A percentile compares a stretch with the other conserved stretches of the same genome.
Evolutionary conservation across 2,329 filamentous ascomycete species (phyloP).

Genomic region (Apiospora koreana): DNA sequence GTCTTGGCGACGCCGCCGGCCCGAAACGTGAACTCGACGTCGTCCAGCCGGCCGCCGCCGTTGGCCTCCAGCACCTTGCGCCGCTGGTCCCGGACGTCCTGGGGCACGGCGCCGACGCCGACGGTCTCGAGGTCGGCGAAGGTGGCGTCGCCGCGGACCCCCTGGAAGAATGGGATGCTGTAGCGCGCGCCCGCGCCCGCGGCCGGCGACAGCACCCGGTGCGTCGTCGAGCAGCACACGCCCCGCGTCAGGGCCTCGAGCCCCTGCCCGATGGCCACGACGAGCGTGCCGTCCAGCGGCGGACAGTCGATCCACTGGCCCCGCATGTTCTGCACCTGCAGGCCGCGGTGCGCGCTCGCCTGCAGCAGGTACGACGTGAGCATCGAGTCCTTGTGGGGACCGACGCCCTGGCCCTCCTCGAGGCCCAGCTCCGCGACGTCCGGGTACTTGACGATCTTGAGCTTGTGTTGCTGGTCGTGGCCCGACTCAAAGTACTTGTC

Average conservation of each 20-base stretch:
- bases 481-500: conserved; percentile 72
- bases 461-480: conserved; percentile 71
- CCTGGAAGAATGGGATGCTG: conserved; percentile 87
- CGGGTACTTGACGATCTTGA: conserved; percentile 88
- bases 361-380: conserved; percentile 80
- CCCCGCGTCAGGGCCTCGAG: conserved; percentile 83
- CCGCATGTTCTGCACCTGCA: conserved; percentile 80
- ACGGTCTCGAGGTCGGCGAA: conserved; percentile 74
- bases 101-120: conserved; percentile 60
- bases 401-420: conserved; percentile 58
- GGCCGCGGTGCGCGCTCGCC: conserved; percentile 70
- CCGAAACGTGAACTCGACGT: conserved; percentile 86
- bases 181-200: conserved; percentile 72
- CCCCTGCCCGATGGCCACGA: conserved; percentile 86
- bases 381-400: conserved; percentile 86
- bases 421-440: conserved; percentile 63
- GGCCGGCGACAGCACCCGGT: conserved; percentile 75
- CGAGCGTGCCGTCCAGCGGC: conserved; percentile 74
- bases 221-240: conserved; percentile 80
- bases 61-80: conserved; percentile 57
- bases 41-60: conserved; percentile 61
- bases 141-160: conserved; percentile 74
- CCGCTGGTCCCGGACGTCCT: conserved; percentile 62
- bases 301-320: conserved; percentile 84
- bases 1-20: conserved; percentile 66